These are phyloP conservation scores for Diplodia corticola DNA, from an alignment of 2,329 filamentous ascomycete species.

Conservation along the genomic window DNA sequence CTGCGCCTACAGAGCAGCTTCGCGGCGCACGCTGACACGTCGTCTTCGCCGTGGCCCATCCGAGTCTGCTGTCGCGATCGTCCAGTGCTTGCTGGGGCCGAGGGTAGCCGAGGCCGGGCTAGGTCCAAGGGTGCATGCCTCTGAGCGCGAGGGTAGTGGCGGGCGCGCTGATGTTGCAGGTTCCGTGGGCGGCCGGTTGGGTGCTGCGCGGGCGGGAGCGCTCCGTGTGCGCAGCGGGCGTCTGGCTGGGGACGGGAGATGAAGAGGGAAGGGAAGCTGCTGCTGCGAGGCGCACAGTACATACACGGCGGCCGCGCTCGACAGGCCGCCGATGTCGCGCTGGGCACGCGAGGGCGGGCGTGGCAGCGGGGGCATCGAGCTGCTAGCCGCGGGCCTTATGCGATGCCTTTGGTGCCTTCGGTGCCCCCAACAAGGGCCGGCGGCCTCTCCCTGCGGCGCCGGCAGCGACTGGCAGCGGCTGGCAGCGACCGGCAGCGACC, in stretches of 20 bases:
- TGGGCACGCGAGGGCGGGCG: constrained; percentile 1
- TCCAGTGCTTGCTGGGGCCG: background rate
- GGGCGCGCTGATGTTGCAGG: background rate
- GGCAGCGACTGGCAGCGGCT: too few relatives aligned
- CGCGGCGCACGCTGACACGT: constrained; percentile 13
- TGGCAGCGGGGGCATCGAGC: background rate
- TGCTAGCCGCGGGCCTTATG: constrained; percentile 12
- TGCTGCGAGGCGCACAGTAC: background rate
- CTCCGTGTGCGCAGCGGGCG: background rate
- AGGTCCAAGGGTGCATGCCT: constrained; percentile 1
- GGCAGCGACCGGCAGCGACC: too few relatives aligned
- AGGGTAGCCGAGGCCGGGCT: constrained; percentile 9
- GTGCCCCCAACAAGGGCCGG: constrained; percentile 19
- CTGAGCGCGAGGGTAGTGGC: constrained; percentile 8
- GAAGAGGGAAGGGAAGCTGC: constrained; percentile 4
- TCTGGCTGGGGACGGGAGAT: background rate
- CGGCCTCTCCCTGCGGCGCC: constrained; percentile 6
- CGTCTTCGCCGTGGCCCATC: constrained; percentile 2
- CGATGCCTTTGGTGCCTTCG: constrained; percentile 11
- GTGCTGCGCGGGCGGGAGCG: constrained; percentile 1
- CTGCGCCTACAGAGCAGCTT: constrained; percentile 17
- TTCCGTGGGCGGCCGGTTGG: constrained; percentile 11
- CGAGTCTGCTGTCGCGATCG: constrained; percentile 14
- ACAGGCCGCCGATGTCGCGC: background rate
- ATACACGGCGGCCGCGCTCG: background rate